A percentile compares a stretch with the other conserved stretches of the same genome.
These are phyloP conservation scores for Fusarium luffae DNA, from an alignment of 2,329 filamentous ascomycete genomes.

Conservation along the genomic window DNA sequence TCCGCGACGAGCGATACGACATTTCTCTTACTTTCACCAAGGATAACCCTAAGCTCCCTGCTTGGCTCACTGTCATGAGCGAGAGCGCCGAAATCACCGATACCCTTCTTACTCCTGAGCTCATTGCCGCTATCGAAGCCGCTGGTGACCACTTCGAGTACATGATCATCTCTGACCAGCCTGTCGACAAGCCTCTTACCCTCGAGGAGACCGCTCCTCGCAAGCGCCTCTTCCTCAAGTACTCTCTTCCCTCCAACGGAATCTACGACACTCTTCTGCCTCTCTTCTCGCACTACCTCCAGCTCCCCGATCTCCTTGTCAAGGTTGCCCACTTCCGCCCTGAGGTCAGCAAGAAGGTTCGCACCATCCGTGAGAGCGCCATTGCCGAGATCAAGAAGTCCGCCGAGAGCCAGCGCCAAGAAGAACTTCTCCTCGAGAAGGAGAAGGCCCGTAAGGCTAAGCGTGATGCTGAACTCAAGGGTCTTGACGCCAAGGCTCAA, in stretches of 20 bases:
- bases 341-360: conserved; percentile 88
- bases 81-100: conserved; percentile 97
- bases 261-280: conserved; percentile 75
- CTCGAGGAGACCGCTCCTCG: conserved; percentile 84
- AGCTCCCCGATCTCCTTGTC: conserved; percentile 85
- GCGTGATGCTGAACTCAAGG: conserved; percentile 82
- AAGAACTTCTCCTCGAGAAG: conserved; percentile 77
- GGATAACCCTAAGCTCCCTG: conserved; percentile 88
- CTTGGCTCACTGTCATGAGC: conserved; percentile 94
- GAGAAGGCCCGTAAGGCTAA: conserved; percentile 88
- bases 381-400: conserved; percentile 81
- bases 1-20: conserved; percentile 94
- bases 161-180: conserved; percentile 89
- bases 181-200: conserved; percentile 83
- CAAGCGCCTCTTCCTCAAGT: conserved; percentile 87
- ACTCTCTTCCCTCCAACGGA: conserved; percentile 72
- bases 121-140: conserved; percentile 80
- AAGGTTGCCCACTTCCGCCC: conserved; percentile 84
- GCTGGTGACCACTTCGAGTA: conserved; percentile 86
- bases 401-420: conserved; percentile 82
- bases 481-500: conserved; percentile 83
- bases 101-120: conserved; percentile 84
- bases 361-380: conserved; percentile 81
- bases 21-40: conserved; percentile 92
- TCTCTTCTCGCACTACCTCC: conserved; percentile 84